phyloP scores from a whole-genome alignment of 2,329 filamentous ascomycete species.

The Colletotrichum somersetense region DNA sequence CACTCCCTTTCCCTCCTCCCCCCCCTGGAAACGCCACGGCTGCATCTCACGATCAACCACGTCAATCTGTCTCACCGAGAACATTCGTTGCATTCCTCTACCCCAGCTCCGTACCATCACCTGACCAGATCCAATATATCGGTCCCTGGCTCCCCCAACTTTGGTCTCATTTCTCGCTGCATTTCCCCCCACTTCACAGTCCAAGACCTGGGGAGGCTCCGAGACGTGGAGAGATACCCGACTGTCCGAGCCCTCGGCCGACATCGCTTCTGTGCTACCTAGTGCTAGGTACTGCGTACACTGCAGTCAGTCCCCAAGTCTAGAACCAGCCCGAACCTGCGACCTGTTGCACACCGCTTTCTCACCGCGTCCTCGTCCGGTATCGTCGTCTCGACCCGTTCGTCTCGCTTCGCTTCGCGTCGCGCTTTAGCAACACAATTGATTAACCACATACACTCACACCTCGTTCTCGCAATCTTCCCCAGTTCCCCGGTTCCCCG shows the following conservation, averaged over 20 bases:
- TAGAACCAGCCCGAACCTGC: slow-evolving; percentile 2
- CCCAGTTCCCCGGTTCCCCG: slow-evolving; percentile 1
- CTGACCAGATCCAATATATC: slow-evolving; percentile 38
- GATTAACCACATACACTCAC: not conserved
- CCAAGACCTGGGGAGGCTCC: not conserved
- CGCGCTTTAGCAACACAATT: slow-evolving; percentile 4
- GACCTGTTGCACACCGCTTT: slow-evolving; percentile 27
- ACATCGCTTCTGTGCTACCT: slow-evolving; percentile 26
- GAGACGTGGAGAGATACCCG: slow-evolving; percentile 14
- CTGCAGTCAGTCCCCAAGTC: not conserved
- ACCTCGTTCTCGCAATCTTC: not conserved
- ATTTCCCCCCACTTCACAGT: not conserved
- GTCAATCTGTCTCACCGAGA: slow-evolving; percentile 23
- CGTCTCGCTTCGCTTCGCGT: slow-evolving; percentile 10
- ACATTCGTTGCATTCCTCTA: slow-evolving; percentile 29
- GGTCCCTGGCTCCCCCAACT: slow-evolving; percentile 26
- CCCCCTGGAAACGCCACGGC: not conserved
- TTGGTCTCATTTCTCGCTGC: slow-evolving; percentile 7
- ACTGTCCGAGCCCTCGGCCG: slow-evolving; percentile 35
- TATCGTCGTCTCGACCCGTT: slow-evolving; percentile 7
- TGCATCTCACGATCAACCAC: slow-evolving; percentile 10
- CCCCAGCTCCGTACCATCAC: slow-evolving; percentile 28
- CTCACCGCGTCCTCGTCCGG: slow-evolving; percentile 10
- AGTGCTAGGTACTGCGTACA: too few relatives aligned
- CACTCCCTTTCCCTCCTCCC: not conserved